Evolutionary conservation across 768 basidiomycete species (phyloP).

Genomic region (Exidia glandulosa): DNA sequence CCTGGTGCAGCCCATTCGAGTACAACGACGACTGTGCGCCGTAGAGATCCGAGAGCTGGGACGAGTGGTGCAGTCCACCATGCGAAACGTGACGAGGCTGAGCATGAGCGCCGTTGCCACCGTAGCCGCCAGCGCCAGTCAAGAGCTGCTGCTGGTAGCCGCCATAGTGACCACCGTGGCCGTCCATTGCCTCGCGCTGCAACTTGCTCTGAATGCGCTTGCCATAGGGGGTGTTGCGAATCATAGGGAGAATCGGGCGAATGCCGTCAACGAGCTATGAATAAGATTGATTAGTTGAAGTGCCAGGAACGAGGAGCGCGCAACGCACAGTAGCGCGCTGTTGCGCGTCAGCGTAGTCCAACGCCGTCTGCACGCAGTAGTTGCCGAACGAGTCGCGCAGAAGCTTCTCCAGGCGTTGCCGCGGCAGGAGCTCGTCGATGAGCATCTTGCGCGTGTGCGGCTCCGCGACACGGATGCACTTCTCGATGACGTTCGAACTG

Average conservation of each 20-base stretch:
- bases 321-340: constrained; percentile 64
- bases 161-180: not conserved
- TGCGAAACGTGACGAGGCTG: not conserved
- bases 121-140: not conserved
- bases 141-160: not conserved
- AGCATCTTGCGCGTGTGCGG: constrained; percentile 87
- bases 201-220: constrained; percentile 99
- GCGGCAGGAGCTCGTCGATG: constrained; percentile 90
- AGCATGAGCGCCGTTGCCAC: not conserved
- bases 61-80: not conserved
- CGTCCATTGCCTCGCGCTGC: constrained; percentile 82
- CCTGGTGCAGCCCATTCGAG: not conserved
- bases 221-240: constrained; percentile 98
- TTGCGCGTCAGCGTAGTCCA: constrained; percentile 93
- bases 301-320: not conserved
- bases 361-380: constrained; percentile 94
- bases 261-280: constrained; percentile 84
- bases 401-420: constrained; percentile 88
- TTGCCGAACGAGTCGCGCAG: constrained; percentile 94
- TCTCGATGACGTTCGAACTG: constrained; percentile 98
- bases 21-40: not conserved
- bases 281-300: not conserved
- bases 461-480: constrained; percentile 92
- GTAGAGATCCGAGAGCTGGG: not conserved
- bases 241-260: constrained; percentile 94